Evolutionary conservation across 2,329 filamentous ascomycete species (phyloP), one percentile per base, ranked within the genome.

Genomic region (Sporothrix curviconia): DNA sequence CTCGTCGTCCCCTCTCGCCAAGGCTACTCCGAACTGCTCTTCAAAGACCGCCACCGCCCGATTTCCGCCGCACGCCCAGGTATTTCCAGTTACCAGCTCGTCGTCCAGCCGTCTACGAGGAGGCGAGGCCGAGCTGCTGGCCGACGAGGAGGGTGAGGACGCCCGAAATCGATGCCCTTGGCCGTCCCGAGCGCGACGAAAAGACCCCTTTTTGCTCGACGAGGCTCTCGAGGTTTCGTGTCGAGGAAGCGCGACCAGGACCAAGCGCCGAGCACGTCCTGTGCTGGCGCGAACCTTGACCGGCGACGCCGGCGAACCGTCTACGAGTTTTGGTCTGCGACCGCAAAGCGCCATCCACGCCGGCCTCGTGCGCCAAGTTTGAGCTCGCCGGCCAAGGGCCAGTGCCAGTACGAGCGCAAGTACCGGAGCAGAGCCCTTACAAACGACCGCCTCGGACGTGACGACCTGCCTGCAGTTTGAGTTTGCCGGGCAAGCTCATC

Each of bases 301-400:
- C 66, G 94, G 94, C 57, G 94, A 99, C 76, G 81, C 84, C 32
- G 92, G 91, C 55, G 94, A 99, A n/a, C n/a, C 72, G 80, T 97
- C n/a, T 99, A 90, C 79, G 92, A 99, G 71, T 99, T 97, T 69
- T n/a, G n/a, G 89, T 99, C 62, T 97, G 92, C 75, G 94, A 97
- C 73, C 56, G 46, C 24, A 50, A 7, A 30, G 30, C 57, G 37
- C 63, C 9, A 71, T 57, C 22, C 58, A 59, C n/a, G 71, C 78
- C 39, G 85, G 85, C 12, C 87, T 92, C 65, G 86, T 94, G 24
- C 80, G 86, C 46, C 83, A 86, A n/a, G 15, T 97, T 99, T 70
- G 84, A 92, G 67, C 79, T 87, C 55, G 85, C 90, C 55, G 89
- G 94, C 7, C 82, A n/a, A n/a, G n/a, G n/a, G 89, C 58, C 86